Conservation (phyloP, 2,329 filamentous ascomycete genomes). For the Diaporthe sp. region DNA sequence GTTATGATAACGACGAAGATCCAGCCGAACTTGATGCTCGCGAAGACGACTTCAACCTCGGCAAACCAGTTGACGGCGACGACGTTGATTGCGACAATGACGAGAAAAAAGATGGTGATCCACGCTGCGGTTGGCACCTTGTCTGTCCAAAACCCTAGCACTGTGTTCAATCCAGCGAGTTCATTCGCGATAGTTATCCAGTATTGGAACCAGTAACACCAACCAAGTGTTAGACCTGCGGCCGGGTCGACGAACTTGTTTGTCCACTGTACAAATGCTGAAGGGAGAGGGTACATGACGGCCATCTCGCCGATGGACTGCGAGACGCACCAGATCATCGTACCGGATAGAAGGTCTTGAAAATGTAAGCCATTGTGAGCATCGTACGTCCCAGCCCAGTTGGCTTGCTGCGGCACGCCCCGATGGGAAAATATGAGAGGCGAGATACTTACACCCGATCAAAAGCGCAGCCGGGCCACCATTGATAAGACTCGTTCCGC, state of each 20-base stretch:
- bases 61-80: slow-evolving; percentile 59
- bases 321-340: slow-evolving; percentile 60
- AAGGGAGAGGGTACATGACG: slow-evolving; percentile 60
- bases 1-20: slow-evolving; percentile 63
- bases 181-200: slow-evolving; percentile 61
- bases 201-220: slow-evolving; percentile 61
- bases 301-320: slow-evolving; percentile 63
- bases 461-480: slow-evolving; percentile 61
- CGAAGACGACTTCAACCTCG: slow-evolving; percentile 59
- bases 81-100: slow-evolving; percentile 56
- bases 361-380: not conserved
- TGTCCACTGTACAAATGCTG: slow-evolving; percentile 62
- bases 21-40: slow-evolving; percentile 61
- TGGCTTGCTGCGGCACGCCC: not conserved
- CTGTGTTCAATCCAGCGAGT: slow-evolving; percentile 55
- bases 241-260: slow-evolving; percentile 59
- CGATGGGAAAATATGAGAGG: not conserved
- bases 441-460: slow-evolving; percentile 53
- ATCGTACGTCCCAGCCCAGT: not conserved
- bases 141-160: slow-evolving; percentile 59
- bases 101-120: slow-evolving; percentile 59
- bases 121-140: slow-evolving; percentile 57
- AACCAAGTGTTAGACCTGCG: slow-evolving; percentile 60
- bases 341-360: slow-evolving; percentile 55
- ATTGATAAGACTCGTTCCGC: slow-evolving; percentile 54